phyloP scores from a whole-genome alignment of 2,329 filamentous ascomycete genomes.

The Coccinonectria pachysandricola region DNA sequence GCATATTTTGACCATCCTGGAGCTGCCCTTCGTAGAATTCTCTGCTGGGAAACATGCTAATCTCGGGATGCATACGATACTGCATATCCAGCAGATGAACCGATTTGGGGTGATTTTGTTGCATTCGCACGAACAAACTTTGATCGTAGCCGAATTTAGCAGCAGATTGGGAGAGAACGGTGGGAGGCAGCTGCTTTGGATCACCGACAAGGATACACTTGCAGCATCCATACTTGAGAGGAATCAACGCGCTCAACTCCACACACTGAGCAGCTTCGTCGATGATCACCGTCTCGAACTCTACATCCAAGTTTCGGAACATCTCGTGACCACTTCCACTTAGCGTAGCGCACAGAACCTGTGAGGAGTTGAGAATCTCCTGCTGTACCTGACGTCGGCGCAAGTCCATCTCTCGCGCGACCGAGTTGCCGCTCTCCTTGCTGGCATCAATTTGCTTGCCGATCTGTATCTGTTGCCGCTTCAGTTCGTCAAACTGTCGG shows the following conservation, averaged over 20 bases:
- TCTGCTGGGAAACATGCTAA: constrained; percentile 79
- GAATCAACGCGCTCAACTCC: constrained; percentile 90
- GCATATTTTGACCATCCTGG: constrained; percentile 79
- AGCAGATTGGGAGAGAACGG: constrained; percentile 87
- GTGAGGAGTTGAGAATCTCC: constrained; percentile 78
- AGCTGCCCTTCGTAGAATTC: constrained; percentile 89
- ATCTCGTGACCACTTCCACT: constrained; percentile 96
- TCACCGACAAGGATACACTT: constrained; percentile 97
- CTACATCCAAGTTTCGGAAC: constrained; percentile 87
- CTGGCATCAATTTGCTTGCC: constrained; percentile 77
- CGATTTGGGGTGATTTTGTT: constrained; percentile 76
- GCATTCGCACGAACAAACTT: constrained; percentile 97
- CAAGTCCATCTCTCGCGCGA: constrained; percentile 75
- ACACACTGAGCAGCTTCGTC: constrained; percentile 98
- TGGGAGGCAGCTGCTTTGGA: constrained; percentile 92
- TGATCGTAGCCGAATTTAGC: constrained; percentile 93
- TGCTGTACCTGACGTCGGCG: constrained; percentile 78
- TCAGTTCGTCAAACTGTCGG: constrained; percentile 67
- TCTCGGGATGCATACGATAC: constrained; percentile 98
- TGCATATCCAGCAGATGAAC: constrained; percentile 95
- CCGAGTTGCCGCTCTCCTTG: constrained; percentile 75
- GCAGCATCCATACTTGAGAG: constrained; percentile 90
- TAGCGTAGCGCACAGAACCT: constrained; percentile 89
- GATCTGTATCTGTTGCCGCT: constrained; percentile 61
- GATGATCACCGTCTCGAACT: constrained; percentile 97